Base-by-base conservation (phyloP, 306 rosid species). In the Prunus dulcis region DNA sequence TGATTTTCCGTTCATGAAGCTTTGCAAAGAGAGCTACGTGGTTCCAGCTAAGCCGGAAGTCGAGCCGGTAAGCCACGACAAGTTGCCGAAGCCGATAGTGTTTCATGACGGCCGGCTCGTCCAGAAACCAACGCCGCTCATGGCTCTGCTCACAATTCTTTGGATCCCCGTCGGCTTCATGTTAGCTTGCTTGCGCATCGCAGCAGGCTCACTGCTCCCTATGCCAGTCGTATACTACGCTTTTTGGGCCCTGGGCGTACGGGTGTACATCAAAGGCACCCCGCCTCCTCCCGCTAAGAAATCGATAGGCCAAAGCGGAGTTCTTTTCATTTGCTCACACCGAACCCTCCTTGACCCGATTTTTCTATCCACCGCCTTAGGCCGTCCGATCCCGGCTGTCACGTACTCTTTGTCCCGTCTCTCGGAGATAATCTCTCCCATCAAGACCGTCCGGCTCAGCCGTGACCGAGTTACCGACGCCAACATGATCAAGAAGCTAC, bases 21-120 rank as follows among this genome's bases (percentile, higher is more conserved):
- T 89, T 32, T 93, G 97, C 81, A 90, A 87, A 91, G 97, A 90
- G 64, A 79, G 87, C 38, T 93, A 86, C 78, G 76, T 89, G 4
- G 97, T 93, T 2, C 87, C 87, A 5, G 28, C 79, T 0, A 78
- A 69, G 6, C 86, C 87, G 9, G 80, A 82, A 12, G 83, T 90
- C 3, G 81, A 83, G 51, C 69, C 86, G 2, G 89, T 92, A 10
- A 69, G 83, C 45, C 77, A 22, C 0, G 90, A 89, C 12, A 91
- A 90, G 72, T 88, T 94, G 2, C 94, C 93, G 2, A 94, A 91
- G 73, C 98, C 97, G 0, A 82, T 94, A 6, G 87, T 94, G 14
- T 94, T 94, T 80, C 97, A 91, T 45, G 97, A 94, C 52, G 97
- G 98, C 4, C 87, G 97, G 1, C 80, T 94, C 0, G 95, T 86